Conservation (phyloP, 2,329 filamentous ascomycete genomes). For the Sphaerulina musiva region DNA sequence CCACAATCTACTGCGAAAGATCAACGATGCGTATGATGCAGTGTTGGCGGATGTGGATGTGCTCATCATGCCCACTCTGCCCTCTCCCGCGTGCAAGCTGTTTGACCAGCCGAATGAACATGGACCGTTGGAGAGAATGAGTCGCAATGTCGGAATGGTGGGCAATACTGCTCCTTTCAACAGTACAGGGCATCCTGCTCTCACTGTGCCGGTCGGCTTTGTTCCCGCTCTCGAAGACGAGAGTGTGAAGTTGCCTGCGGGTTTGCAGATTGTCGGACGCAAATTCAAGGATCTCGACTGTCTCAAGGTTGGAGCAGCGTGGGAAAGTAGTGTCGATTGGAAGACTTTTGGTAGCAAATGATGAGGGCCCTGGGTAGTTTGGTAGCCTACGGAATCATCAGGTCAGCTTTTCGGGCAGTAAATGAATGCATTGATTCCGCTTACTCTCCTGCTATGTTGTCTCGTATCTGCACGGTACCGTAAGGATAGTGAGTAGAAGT, state of each 20-base stretch:
- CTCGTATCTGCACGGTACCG: no score
- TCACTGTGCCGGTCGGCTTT: conserved; percentile 40
- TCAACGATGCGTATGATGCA: conserved; percentile 43
- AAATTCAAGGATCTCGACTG: conserved; percentile 16
- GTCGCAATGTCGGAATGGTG: conserved; percentile 15
- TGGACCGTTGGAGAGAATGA: conserved; percentile 18
- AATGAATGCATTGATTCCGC: no score
- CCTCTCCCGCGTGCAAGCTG: conserved; percentile 22
- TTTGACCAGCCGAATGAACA: conserved; percentile 9
- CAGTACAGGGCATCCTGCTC: conserved; percentile 43
- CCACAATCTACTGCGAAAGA: conserved; percentile 38
- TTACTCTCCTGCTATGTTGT: no score
- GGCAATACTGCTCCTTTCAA: conserved; percentile 37
- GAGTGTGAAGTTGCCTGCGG: conserved; percentile 26
- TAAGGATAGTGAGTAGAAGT: no score
- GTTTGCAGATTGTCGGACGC: conserved; percentile 30
- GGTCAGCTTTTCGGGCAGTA: no score
- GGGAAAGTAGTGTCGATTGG: conserved; percentile 17
- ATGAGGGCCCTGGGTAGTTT: no score
- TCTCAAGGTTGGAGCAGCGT: conserved; percentile 18
- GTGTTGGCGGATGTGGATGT: conserved; percentile 41
- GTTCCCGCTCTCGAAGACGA: conserved; percentile 16
- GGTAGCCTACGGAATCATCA: no score
- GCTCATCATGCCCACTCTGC: conserved; percentile 44
- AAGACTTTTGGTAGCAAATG: conserved; percentile 3